phyloP scores from a whole-genome alignment of 805 yeast species.

The Nakazawaea ishiwadae region DNA sequence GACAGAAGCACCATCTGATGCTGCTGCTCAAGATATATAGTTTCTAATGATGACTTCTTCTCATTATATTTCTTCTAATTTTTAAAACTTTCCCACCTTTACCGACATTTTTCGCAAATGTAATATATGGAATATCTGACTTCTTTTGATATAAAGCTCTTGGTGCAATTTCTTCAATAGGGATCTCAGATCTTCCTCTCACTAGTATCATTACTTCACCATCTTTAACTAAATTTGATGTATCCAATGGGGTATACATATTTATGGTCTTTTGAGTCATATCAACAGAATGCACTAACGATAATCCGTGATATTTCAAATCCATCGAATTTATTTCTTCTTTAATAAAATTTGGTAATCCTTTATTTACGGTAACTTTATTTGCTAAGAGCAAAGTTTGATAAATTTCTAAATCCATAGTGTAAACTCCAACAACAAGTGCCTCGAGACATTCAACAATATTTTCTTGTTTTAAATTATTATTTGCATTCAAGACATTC shows the following conservation, averaged over 20 bases:
- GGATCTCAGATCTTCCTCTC: constrained; percentile 64
- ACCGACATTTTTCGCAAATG: constrained; percentile 29
- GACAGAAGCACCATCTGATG: constrained; percentile 16
- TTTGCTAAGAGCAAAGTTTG: constrained; percentile 8
- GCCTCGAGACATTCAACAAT: constrained; percentile 33
- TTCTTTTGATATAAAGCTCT: constrained; percentile 15
- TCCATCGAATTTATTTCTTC: constrained; percentile 14
- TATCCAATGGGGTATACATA: constrained; percentile 47
- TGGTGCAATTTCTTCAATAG: constrained; percentile 38
- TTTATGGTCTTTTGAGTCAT: constrained; percentile 34
- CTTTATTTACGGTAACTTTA: constrained; percentile 14
- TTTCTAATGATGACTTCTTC: constrained; percentile 21
- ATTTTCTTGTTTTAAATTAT: constrained; percentile 26
- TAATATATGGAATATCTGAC: constrained; percentile 32
- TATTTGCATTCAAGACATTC: constrained; percentile 27
- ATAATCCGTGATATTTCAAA: constrained; percentile 42
- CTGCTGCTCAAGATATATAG: constrained; percentile 1
- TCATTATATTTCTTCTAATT: constrained; percentile 41
- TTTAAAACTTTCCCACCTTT: constrained; percentile 46
- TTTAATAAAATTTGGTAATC: constrained; percentile 23
- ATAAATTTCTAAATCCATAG: constrained; percentile 23
- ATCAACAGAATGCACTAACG: constrained; percentile 65
- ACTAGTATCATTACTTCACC: constrained; percentile 39
- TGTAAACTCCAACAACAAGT: constrained; percentile 35
- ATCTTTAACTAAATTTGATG: constrained; percentile 16